Percentiles rank a stretch among this genome's conserved stretches.
phyloP scores from a whole-genome alignment of 2,329 filamentous ascomycete species.

The Neonectria faginata region DNA sequence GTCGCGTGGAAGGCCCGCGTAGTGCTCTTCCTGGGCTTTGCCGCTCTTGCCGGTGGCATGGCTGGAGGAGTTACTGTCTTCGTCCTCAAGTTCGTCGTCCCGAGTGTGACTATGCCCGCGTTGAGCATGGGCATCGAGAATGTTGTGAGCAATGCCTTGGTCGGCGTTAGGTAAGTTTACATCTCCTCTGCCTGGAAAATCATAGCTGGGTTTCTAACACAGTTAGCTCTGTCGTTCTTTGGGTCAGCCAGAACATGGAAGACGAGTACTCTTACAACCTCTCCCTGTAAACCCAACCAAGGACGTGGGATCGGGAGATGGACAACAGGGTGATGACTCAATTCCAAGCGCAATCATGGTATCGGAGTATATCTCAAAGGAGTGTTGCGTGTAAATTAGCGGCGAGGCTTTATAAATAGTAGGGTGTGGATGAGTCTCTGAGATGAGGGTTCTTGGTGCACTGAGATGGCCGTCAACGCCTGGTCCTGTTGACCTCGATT shows the following conservation, averaged over 20 bases:
- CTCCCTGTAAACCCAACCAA: constrained; percentile 59
- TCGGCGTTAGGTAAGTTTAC: constrained; percentile 66
- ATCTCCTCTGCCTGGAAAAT: not conserved
- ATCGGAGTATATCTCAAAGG: not conserved
- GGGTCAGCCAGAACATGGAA: constrained; percentile 79
- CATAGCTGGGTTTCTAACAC: constrained; percentile 29
- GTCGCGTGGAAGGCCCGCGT: constrained; percentile 78
- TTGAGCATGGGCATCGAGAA: constrained; percentile 75
- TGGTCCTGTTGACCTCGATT: not conserved
- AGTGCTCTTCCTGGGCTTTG: constrained; percentile 75
- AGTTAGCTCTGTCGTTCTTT: constrained; percentile 70
- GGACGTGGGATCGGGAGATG: constrained; percentile 18
- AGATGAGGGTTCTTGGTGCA: constrained; percentile 1
- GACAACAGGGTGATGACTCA: not conserved
- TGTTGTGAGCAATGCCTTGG: constrained; percentile 72
- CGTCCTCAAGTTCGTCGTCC: constrained; percentile 73
- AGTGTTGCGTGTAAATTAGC: constrained; percentile 34
- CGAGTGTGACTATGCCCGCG: constrained; percentile 68
- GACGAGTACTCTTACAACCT: constrained; percentile 78
- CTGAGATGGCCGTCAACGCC: constrained; percentile 5
- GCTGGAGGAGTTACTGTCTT: constrained; percentile 76
- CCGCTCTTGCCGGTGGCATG: constrained; percentile 74
- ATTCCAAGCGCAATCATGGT: constrained; percentile 26
- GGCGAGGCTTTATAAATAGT: constrained; percentile 14
- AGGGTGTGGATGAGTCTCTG: constrained; percentile 18